Conservation (phyloP, 2,329 filamentous ascomycete species). For the Trichoderma endophyticum region DNA sequence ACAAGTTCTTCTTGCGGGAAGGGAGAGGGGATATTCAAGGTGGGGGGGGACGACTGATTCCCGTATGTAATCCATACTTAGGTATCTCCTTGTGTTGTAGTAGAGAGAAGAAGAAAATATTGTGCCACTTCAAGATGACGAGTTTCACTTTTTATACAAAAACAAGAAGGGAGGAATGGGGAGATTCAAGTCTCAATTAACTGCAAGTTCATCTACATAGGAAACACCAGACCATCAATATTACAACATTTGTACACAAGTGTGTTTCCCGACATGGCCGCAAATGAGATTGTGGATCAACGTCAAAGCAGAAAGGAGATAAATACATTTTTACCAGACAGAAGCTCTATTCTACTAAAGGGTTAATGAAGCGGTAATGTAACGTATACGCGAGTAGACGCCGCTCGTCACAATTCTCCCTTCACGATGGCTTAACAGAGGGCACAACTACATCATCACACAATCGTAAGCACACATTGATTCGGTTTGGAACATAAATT, state of each 20-base stretch:
- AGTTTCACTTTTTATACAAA: neutral
- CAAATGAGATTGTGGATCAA: too few species aligned
- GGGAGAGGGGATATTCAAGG: slow-evolving; percentile 11
- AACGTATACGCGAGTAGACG: too few species aligned
- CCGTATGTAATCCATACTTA: slow-evolving; percentile 32
- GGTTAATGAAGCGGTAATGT: too few species aligned
- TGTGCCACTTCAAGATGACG: neutral
- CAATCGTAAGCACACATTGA: neutral
- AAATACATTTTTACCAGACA: too few species aligned
- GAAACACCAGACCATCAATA: too few species aligned
- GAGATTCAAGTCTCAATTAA: neutral
- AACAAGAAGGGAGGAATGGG: neutral
- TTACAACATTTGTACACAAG: too few species aligned
- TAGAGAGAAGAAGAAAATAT: slow-evolving; percentile 9
- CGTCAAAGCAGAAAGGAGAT: too few species aligned
- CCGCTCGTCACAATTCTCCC: neutral
- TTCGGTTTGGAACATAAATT: neutral
- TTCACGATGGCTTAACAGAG: neutral
- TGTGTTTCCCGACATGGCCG: too few species aligned
- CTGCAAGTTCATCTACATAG: neutral
- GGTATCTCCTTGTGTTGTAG: slow-evolving; percentile 27
- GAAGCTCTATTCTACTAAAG: too few species aligned
- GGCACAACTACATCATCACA: neutral
- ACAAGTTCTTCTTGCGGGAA: slow-evolving; percentile 24
- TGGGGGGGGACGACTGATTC: slow-evolving; percentile 23